A percentile compares a stretch with the other conserved stretches of the same genome.
Evolutionary conservation across 179 eudicot species (phyloP).

Genomic region (Beta macrorhiza): DNA sequence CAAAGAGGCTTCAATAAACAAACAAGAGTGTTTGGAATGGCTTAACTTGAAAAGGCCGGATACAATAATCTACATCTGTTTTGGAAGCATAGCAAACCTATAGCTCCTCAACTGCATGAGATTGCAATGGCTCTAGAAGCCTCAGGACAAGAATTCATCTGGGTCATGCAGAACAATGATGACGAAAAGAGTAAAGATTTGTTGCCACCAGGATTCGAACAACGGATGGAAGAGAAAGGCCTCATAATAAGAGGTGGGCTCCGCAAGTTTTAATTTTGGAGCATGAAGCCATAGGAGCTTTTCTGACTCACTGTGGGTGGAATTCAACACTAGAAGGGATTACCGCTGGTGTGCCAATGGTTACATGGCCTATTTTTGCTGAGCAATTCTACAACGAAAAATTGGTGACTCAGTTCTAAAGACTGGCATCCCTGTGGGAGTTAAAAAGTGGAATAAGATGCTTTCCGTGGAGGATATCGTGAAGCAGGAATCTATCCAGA

Average conservation of each 20-base stretch:
- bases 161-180: constrained; percentile 27
- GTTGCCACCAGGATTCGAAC: constrained; percentile 3
- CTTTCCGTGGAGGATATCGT: not conserved
- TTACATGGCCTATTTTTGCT: constrained; percentile 37
- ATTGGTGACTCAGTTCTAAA: constrained; percentile 9
- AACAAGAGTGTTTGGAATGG: constrained; percentile 39
- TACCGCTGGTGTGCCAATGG: constrained; percentile 39
- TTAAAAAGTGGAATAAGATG: not conserved
- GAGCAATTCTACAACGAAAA: constrained; percentile 17
- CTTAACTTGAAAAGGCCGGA: constrained; percentile 33
- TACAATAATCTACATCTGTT: constrained; percentile 44
- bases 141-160: constrained; percentile 27
- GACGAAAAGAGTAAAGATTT: not conserved
- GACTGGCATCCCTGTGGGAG: constrained; percentile 12
- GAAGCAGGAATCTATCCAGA: not conserved
- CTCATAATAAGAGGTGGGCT: constrained; percentile 35
- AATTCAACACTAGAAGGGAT: constrained; percentile 41
- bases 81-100: constrained; percentile 30
- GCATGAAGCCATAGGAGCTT: constrained; percentile 41
- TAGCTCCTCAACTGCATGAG: constrained; percentile 31
- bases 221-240: not conserved
- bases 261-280: constrained; percentile 42
- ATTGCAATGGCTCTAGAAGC: constrained; percentile 42
- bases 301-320: constrained; percentile 49
- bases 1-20: constrained; percentile 8